Evolutionary conservation across 768 basidiomycete genomes (phyloP).

Genomic region (Krasilnikovozyma curviuscula): DNA sequence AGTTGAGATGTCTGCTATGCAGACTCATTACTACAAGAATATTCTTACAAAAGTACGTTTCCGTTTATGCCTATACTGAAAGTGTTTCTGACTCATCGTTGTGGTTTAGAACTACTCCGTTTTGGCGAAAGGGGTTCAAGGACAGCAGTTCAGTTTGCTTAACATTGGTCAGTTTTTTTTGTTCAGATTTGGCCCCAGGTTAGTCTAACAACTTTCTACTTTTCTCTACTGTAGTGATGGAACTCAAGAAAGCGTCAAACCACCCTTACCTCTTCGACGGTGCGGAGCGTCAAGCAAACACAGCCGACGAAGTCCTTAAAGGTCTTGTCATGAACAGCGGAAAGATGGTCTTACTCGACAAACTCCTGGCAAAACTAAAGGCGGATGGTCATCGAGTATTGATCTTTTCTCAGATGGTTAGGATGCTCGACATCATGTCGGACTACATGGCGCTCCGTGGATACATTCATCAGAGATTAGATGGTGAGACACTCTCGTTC

Average conservation of each 20-base stretch:
- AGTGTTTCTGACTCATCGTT: not conserved
- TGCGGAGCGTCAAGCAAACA: constrained; percentile 46
- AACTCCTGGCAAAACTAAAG: constrained; percentile 72
- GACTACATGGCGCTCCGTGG: constrained; percentile 85
- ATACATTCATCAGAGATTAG: constrained; percentile 81
- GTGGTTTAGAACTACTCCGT: constrained; percentile 65
- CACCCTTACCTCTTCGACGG: constrained; percentile 97
- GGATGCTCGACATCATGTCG: constrained; percentile 93
- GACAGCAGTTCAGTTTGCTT: constrained; percentile 73
- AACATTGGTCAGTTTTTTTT: constrained; percentile 51
- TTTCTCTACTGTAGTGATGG: constrained; percentile 49
- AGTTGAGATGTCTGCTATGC: constrained; percentile 90
- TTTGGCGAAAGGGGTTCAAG: constrained; percentile 57
- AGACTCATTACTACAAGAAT: constrained; percentile 94
- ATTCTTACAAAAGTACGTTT: constrained; percentile 1
- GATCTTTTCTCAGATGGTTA: constrained; percentile 97
- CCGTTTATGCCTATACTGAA: not conserved
- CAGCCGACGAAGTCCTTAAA: constrained; percentile 63
- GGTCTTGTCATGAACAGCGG: constrained; percentile 98
- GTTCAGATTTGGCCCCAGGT: not conserved
- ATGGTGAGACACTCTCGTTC: constrained; percentile 37
- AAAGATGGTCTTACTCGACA: constrained; percentile 95
- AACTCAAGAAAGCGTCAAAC: constrained; percentile 90
- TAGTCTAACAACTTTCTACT: not conserved
- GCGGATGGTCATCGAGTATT: constrained; percentile 88